These are phyloP conservation scores for Prunus campanulata DNA, from an alignment of 306 rosid species.

Conservation along the genomic window DNA sequence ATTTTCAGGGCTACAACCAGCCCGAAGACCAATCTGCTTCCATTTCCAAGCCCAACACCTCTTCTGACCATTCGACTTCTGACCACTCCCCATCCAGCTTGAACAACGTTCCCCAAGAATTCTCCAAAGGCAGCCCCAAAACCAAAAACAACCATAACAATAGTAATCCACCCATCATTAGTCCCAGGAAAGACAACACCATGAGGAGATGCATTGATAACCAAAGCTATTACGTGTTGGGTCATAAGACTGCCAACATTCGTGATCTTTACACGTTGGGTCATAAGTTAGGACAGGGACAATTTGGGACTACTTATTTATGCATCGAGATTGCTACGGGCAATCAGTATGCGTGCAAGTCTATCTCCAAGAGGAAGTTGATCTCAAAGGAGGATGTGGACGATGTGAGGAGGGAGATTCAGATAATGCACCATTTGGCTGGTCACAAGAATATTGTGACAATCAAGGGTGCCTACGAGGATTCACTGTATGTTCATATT, in stretches of 20 bases:
- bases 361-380: conserved; percentile 89
- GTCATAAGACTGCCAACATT: conserved; percentile 80
- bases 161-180: conserved; percentile 17
- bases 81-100: conserved; percentile 43
- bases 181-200: conserved; percentile 45
- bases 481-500: conserved; percentile 80
- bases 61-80: conserved; percentile 53
- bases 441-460: conserved; percentile 93
- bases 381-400: conserved; percentile 87
- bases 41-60: conserved; percentile 46
- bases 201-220: conserved; percentile 69
- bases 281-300: conserved; percentile 87
- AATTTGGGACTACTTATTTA: conserved; percentile 81
- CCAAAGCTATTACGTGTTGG: conserved; percentile 82
- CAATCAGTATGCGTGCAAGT: conserved; percentile 78
- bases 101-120: conserved; percentile 39
- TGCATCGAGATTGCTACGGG: conserved; percentile 64
- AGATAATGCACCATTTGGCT: conserved; percentile 95
- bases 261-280: conserved; percentile 85
- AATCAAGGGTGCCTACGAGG: conserved; percentile 94
- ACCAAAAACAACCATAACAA: conserved; percentile 15
- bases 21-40: conserved; percentile 49
- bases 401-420: conserved; percentile 91
- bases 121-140: conserved; percentile 30
- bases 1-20: conserved; percentile 57